Percentiles rank a stretch among this genome's conserved stretches.
Conservation (phyloP, 768 basidiomycete species). For the Leccinum sublutescens region DNA sequence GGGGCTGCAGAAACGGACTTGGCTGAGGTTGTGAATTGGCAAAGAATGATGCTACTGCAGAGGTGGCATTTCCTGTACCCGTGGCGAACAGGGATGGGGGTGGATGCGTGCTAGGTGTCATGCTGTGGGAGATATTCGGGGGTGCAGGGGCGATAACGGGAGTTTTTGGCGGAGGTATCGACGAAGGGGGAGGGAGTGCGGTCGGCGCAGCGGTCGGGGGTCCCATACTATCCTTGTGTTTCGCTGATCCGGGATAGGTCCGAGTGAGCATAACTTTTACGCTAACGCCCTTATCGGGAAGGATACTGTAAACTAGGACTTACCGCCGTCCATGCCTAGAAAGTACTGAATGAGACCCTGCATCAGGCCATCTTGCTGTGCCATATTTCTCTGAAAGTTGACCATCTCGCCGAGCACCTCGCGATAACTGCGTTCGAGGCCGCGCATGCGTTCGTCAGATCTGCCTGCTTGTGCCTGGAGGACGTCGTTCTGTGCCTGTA, state of each 20-base stretch:
- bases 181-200: constrained; percentile 6
- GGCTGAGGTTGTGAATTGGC: constrained; percentile 26
- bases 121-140: constrained; percentile 22
- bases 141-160: constrained; percentile 13
- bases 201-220: constrained; percentile 15
- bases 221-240: constrained; percentile 20
- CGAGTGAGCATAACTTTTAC: constrained; percentile 5
- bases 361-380: constrained; percentile 82
- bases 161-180: constrained; percentile 18
- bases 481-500: constrained; percentile 30
- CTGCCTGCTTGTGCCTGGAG: constrained; percentile 31
- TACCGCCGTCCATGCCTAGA: constrained; percentile 64
- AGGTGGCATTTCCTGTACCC: constrained; percentile 12
- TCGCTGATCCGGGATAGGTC: constrained; percentile 14
- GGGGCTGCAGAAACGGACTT: constrained; percentile 29
- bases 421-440: constrained; percentile 63
- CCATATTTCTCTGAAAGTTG: constrained; percentile 69
- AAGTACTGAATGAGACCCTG: constrained; percentile 81
- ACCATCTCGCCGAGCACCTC: constrained; percentile 71
- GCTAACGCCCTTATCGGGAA: neutral
- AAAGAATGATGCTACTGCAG: constrained; percentile 19
- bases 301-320: constrained; percentile 19
- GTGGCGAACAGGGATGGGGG: constrained; percentile 28
- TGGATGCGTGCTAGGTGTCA: constrained; percentile 34
- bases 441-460: constrained; percentile 53